Evolutionary conservation across 441 rosid genomes (phyloP).

Genomic region (Erodium trifolium): DNA sequence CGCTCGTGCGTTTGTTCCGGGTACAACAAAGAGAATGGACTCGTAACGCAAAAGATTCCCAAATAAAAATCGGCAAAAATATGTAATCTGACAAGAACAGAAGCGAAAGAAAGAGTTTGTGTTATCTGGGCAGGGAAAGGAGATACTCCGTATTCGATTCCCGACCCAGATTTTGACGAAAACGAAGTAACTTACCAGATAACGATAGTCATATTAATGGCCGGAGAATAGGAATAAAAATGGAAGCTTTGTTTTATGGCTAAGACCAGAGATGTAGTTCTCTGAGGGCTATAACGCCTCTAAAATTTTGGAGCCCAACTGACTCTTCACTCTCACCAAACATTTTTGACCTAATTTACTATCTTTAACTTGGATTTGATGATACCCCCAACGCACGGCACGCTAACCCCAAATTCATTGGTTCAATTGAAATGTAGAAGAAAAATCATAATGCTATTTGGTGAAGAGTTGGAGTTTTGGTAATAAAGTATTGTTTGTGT

Average conservation of each 20-base stretch:
- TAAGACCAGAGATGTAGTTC: background rate
- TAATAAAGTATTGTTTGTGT: too few species aligned
- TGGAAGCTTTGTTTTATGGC: background rate
- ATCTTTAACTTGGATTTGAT: background rate
- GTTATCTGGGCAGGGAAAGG: slow-evolving; percentile 2
- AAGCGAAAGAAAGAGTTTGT: slow-evolving; percentile 3
- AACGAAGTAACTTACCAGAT: background rate
- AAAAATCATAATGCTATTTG: too few species aligned
- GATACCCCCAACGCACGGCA: background rate
- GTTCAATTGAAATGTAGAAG: background rate
- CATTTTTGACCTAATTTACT: background rate
- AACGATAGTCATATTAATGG: background rate
- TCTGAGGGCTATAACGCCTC: background rate
- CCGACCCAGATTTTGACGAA: slow-evolving; percentile 15
- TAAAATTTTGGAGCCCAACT: background rate
- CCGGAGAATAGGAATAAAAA: background rate
- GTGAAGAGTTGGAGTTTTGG: too few species aligned
- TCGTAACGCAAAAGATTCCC: slow-evolving; percentile 9
- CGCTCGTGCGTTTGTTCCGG: background rate
- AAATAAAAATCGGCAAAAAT: slow-evolving; percentile 12
- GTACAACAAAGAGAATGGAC: background rate
- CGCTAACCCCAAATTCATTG: background rate
- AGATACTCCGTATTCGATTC: slow-evolving; percentile 8
- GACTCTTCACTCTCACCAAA: background rate
- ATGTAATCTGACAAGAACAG: slow-evolving; percentile 15